Evolutionary conservation across 2,329 filamentous ascomycete species (phyloP), one percentile per base, ranked within the genome.

Genomic region (Fusarium papillatum): DNA sequence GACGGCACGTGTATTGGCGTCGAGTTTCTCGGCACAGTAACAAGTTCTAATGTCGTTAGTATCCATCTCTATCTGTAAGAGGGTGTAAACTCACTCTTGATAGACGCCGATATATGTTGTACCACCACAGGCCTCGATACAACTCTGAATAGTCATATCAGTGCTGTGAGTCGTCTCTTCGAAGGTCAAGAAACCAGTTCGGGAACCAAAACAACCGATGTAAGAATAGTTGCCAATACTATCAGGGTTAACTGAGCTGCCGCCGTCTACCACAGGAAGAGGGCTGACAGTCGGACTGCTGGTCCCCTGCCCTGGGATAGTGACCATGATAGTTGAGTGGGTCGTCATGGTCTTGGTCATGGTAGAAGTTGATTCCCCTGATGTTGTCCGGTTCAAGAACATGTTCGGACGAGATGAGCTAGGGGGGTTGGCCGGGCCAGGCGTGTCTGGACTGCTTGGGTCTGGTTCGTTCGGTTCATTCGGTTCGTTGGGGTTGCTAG

Each of bases 21-120:
- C 85, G 22, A 89, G 80, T 2, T 64, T 69, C 16, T 84, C 80
- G 39, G 87, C 86, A 68, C 88, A 90, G 80, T 87, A 88, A 76
- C 88, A 89, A 26, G 80, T 80, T 14, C 81, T 85, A 34, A 10
- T 9, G 5, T 24, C 34, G 38, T 75, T n/a, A 73, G 64, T 60
- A 31, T 17, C 43, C 38, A 26, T 53, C 2, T 22, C 1, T 19
- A 16, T 19, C 29, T 7, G 29, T 17, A 5, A 14, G 9, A 36
- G 43, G n/a, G 14, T 10, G 3, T 4, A 38, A 19, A 68, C 75
- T 70, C 57, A 76, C 78, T 66, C 55, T 69, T 82, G 80, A 29
- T 82, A 85, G 48, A 87, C 72, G 63, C 85, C 87, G 4, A 84
- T 83, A 67, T 85, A 88, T 22, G 80, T 83, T 43, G 70, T 76